Evolutionary conservation across 2,329 filamentous ascomycete species (phyloP).

Genomic region (Thelonectria discophora): DNA sequence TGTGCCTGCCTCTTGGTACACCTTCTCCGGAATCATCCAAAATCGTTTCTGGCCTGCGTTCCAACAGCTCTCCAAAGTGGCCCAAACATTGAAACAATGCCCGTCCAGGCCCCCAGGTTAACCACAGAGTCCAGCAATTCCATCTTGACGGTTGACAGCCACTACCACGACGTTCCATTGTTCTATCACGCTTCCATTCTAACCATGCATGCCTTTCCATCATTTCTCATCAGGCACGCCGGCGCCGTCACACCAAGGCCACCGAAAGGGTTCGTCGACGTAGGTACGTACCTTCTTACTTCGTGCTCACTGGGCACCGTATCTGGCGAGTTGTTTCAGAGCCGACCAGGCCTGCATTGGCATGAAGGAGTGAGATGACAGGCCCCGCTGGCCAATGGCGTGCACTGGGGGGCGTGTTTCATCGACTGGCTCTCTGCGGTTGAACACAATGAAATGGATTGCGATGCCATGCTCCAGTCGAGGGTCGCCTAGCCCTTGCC

Average conservation of each 20-base stretch:
- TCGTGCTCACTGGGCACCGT: too few relatives aligned
- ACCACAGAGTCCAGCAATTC: constrained; percentile 3
- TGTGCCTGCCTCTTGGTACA: too few relatives aligned
- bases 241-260: background rate
- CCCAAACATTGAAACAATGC: constrained; percentile 21
- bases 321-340: constrained; percentile 31
- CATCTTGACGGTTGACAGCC: constrained; percentile 9
- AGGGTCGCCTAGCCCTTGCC: background rate
- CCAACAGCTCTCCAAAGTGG: constrained; percentile 21
- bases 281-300: too few relatives aligned
- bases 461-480: background rate
- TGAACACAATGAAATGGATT: background rate
- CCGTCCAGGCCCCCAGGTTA: constrained; percentile 13
- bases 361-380: constrained; percentile 25
- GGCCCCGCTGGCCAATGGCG: constrained; percentile 29
- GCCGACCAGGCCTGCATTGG: constrained; percentile 29
- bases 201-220: too few relatives aligned
- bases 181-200: background rate
- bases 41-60: constrained; percentile 13
- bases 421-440: constrained; percentile 20
- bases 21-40: too few relatives aligned
- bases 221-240: too few relatives aligned
- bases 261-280: background rate
- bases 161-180: constrained; percentile 3
- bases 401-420: constrained; percentile 31